phyloP scores from a whole-genome alignment of 2,329 filamentous ascomycete species.

The Trichoderma brevicompactum region DNA sequence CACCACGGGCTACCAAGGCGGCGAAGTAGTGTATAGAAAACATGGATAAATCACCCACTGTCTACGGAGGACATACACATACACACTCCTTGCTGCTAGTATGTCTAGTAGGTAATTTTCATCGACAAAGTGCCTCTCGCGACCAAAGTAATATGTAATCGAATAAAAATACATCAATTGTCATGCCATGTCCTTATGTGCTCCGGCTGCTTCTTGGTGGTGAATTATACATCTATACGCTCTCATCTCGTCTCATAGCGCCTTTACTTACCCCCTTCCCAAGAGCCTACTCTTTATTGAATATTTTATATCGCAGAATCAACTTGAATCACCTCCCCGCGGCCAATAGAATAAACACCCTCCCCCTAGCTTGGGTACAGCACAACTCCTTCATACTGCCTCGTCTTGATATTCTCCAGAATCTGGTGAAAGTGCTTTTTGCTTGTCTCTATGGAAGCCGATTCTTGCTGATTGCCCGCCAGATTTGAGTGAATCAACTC shows the following conservation, averaged over 20 bases:
- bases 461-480: conserved; percentile 80
- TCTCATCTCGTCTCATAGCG: conserved; percentile 14
- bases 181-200: conserved; percentile 19
- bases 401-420: conserved; percentile 86
- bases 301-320: neutral
- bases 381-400: conserved; percentile 92
- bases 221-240: conserved; percentile 26
- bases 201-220: conserved; percentile 22
- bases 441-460: conserved; percentile 81
- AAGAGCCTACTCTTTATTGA: conserved; percentile 6
- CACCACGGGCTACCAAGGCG: too few species aligned
- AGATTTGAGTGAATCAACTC: conserved; percentile 98
- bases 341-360: neutral
- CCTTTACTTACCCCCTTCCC: neutral
- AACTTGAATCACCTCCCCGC: neutral
- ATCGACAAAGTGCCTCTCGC: neutral
- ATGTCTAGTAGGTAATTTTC: too few species aligned
- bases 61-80: too few species aligned
- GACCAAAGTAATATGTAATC: conserved; percentile 8
- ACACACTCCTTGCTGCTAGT: too few species aligned
- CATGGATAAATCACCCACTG: too few species aligned
- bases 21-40: too few species aligned
- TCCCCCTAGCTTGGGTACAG: conserved; percentile 58
- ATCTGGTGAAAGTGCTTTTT: conserved; percentile 94
- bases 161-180: conserved; percentile 29